These are phyloP conservation scores for Trametes polyzona DNA, from an alignment of 1,284 basidiomycete genomes.

Conservation along the genomic window DNA sequence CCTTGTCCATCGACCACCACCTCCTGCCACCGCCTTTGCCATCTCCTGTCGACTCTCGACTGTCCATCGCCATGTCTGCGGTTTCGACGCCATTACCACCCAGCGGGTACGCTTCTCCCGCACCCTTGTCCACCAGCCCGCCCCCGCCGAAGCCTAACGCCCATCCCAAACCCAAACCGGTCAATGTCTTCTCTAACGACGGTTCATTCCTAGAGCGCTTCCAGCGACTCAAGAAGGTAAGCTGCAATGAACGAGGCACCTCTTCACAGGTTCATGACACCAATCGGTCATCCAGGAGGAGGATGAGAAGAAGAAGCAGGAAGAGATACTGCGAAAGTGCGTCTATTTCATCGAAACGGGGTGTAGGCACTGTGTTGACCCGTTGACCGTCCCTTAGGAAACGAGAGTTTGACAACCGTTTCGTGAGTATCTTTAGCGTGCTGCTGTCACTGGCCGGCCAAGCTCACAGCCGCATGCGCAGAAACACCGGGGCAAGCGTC, in stretches of 20 bases:
- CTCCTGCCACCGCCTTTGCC: background rate
- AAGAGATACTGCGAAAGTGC: constrained; percentile 54
- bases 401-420: constrained; percentile 60
- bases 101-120: constrained; percentile 38
- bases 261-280: background rate
- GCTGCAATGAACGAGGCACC: constrained; percentile 4
- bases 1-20: constrained; percentile 9
- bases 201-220: constrained; percentile 64
- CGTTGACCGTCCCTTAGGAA: constrained; percentile 47
- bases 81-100: constrained; percentile 29
- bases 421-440: constrained; percentile 48
- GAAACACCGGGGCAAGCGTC: constrained; percentile 67
- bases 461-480: constrained; percentile 29
- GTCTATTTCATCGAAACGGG: constrained; percentile 13
- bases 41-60: background rate
- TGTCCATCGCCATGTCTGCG: constrained; percentile 26
- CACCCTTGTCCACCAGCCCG: constrained; percentile 30
- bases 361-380: constrained; percentile 2
- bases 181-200: constrained; percentile 62
- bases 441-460: background rate
- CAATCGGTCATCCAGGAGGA: constrained; percentile 46
- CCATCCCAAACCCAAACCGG: constrained; percentile 46
- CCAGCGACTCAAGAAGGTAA: constrained; percentile 54
- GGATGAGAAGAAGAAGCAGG: constrained; percentile 57
- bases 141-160: constrained; percentile 31